These are phyloP conservation scores for Lepiota subincarnata DNA, from an alignment of 768 basidiomycete species.

Conservation along the genomic window DNA sequence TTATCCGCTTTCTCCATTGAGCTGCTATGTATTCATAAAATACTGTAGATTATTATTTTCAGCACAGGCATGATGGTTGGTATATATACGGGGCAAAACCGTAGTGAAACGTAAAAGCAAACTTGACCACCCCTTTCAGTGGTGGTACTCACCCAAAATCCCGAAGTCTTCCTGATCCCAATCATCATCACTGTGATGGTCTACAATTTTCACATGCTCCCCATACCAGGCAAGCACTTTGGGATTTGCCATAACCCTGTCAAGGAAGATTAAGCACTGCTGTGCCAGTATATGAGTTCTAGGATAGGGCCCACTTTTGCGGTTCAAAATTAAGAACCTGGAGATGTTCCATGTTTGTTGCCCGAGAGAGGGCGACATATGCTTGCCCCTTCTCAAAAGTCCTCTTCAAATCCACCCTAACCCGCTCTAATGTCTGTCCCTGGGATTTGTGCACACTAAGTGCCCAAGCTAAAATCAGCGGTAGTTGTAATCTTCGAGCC, in stretches of 20 bases:
- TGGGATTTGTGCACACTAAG: slow-evolving; percentile 88
- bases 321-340: slow-evolving; percentile 64
- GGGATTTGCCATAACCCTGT: slow-evolving; percentile 62
- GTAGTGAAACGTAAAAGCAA: background rate
- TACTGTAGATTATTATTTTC: background rate
- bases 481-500: slow-evolving; percentile 50
- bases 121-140: background rate
- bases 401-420: slow-evolving; percentile 70
- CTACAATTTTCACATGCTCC: background rate
- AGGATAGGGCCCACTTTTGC: slow-evolving; percentile 39
- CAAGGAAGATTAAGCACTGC: background rate
- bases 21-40: background rate
- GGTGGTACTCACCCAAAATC: background rate
- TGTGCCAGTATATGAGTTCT: background rate
- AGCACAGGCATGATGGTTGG: background rate
- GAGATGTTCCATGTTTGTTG: slow-evolving; percentile 59
- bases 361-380: slow-evolving; percentile 72
- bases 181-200: slow-evolving; percentile 16
- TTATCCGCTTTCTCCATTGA: background rate
- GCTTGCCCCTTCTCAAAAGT: slow-evolving; percentile 84
- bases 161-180: slow-evolving; percentile 22
- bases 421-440: slow-evolving; percentile 56
- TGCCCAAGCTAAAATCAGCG: slow-evolving; percentile 84
- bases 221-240: slow-evolving; percentile 58
- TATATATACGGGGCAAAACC: background rate